Conservation (phyloP, 208 protist genomes). For the Histomonas meleagridis region DNA sequence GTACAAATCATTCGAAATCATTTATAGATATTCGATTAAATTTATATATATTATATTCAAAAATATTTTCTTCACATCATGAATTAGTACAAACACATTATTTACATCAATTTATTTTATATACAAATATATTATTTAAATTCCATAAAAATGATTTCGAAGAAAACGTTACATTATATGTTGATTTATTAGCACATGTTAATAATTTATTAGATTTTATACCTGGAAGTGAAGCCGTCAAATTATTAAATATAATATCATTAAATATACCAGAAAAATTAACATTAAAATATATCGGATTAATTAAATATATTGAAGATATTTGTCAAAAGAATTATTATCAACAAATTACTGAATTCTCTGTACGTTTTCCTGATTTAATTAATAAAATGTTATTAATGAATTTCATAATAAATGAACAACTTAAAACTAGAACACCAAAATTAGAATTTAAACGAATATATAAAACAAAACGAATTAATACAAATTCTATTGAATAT, state of each 20-base stretch:
- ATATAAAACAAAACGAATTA: not conserved
- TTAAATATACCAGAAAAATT: not conserved
- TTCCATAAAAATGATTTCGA: not conserved
- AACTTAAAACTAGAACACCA: not conserved
- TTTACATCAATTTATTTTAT: not conserved
- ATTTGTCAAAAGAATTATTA: not conserved
- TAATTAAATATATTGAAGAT: constrained; percentile 12
- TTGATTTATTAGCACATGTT: not conserved
- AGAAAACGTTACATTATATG: not conserved
- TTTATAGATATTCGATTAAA: not conserved
- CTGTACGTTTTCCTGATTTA: not conserved
- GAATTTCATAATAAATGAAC: not conserved
- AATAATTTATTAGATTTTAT: not conserved
- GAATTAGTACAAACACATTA: not conserved
- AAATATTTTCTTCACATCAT: not conserved
- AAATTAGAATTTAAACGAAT: not conserved
- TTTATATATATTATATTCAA: not conserved
- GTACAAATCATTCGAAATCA: not conserved
- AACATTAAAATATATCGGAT: not conserved
- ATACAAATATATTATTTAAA: not conserved
- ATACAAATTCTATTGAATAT: not conserved
- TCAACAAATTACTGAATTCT: not conserved
- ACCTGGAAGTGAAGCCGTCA: not conserved
- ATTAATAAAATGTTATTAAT: not conserved
- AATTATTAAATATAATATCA: not conserved